Conservation (phyloP, 2,329 filamentous ascomycete species). For the Cordyceps militaris region DNA sequence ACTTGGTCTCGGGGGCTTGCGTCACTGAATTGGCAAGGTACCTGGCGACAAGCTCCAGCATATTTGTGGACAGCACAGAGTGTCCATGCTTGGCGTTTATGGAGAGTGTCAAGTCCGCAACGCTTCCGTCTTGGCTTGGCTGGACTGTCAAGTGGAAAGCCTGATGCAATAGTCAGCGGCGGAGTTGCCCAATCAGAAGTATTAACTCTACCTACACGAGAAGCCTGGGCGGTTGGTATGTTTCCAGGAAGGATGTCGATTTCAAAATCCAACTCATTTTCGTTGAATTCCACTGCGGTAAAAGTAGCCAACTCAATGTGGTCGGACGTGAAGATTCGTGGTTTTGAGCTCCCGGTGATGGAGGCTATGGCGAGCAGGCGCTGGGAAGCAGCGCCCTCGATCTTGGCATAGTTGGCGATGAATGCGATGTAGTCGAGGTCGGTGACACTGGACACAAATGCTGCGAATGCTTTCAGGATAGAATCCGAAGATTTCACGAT, state of each 20-base stretch:
- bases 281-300: neutral
- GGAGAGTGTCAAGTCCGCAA: neutral
- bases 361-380: constrained; percentile 1
- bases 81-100: constrained; percentile 3
- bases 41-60: constrained; percentile 10
- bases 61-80: neutral
- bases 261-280: neutral
- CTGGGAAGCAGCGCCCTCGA: neutral
- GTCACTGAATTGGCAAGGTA: neutral
- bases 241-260: neutral
- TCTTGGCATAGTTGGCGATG: constrained; percentile 2
- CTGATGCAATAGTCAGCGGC: neutral
- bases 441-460: constrained; percentile 7
- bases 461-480: constrained; percentile 1
- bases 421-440: constrained; percentile 9
- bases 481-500: neutral
- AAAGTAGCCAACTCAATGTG: constrained; percentile 8
- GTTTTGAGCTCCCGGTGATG: neutral
- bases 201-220: constrained; percentile 1
- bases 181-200: neutral
- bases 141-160: constrained; percentile 3
- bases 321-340: constrained; percentile 7
- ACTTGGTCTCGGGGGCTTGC: neutral
- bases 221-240: neutral
- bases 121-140: neutral